Percentiles rank a stretch among this genome's conserved stretches.
Conservation (phyloP, 2,329 filamentous ascomycete species). For the Phialocephala subalpina region DNA sequence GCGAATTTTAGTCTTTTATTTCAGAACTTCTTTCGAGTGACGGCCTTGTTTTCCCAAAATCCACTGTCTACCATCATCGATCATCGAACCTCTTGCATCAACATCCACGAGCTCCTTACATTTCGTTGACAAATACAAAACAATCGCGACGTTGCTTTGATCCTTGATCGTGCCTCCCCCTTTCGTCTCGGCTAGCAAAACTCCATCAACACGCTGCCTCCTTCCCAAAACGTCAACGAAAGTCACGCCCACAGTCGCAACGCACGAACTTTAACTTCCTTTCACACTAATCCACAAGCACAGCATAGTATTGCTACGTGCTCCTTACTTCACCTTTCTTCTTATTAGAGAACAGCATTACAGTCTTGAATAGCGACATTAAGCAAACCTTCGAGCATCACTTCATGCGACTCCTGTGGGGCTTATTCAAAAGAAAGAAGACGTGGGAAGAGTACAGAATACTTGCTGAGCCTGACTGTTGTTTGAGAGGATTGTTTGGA, state of each 20-base stretch:
- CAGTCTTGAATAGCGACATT: slow-evolving; percentile 26
- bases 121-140: no score
- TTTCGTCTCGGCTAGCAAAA: neutral
- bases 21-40: neutral
- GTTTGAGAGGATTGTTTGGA: no score
- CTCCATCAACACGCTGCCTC: neutral
- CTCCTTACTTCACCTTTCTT: slow-evolving; percentile 7
- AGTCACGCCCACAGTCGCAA: neutral
- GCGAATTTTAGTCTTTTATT: neutral
- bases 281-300: slow-evolving; percentile 18
- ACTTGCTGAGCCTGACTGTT: no score
- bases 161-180: neutral
- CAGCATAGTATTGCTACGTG: slow-evolving; percentile 30
- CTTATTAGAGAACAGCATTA: slow-evolving; percentile 19
- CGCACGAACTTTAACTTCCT: slow-evolving; percentile 6
- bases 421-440: no score
- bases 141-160: no score
- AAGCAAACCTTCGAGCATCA: slow-evolving; percentile 8
- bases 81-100: neutral
- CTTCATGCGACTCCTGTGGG: neutral
- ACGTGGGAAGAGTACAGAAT: neutral
- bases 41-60: no score
- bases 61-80: no score
- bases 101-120: neutral
- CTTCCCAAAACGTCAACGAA: neutral